These are phyloP conservation scores for Cytospora piceicola DNA, from an alignment of 2,329 filamentous ascomycete genomes.

Conservation along the genomic window DNA sequence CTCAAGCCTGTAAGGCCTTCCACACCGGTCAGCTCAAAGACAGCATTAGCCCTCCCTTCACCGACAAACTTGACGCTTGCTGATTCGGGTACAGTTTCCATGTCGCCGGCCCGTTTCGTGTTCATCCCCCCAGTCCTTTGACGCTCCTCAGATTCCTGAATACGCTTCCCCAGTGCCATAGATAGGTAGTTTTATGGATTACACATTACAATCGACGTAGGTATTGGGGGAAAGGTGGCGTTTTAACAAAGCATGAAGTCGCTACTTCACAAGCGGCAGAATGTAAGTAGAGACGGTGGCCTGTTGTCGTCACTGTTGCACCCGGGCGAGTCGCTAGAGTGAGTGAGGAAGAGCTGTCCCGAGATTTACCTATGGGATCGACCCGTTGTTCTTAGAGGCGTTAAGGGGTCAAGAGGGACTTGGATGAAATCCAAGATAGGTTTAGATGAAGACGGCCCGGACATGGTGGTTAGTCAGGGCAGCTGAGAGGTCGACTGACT, in stretches of 20 bases:
- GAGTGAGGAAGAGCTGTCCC: conserved; percentile 7
- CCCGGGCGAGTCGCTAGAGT: conserved; percentile 7
- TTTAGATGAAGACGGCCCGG: conserved; percentile 10
- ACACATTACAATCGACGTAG: conserved; percentile 21
- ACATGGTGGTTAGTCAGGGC: conserved; percentile 6
- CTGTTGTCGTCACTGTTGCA: conserved; percentile 17
- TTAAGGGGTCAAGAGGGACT: neutral
- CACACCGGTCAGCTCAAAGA: conserved; percentile 59
- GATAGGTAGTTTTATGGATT: conserved; percentile 9
- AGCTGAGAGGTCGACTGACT: neutral
- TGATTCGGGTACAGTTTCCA: conserved; percentile 21
- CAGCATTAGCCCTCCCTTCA: conserved; percentile 78
- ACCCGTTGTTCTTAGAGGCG: neutral
- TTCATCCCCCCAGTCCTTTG: neutral
- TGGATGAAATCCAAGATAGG: neutral
- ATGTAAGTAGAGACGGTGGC: conserved; percentile 5
- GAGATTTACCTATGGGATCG: neutral
- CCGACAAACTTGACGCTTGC: conserved; percentile 47
- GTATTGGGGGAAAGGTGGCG: neutral
- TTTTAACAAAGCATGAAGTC: conserved; percentile 16
- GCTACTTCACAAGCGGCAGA: conserved; percentile 23
- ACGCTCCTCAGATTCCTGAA: conserved; percentile 12
- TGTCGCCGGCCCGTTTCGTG: neutral
- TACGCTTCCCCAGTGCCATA: conserved; percentile 10
- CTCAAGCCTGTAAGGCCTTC: conserved; percentile 24